Evolutionary conservation across 768 basidiomycete species (phyloP).

Genomic region (Hypholoma fasciculare): DNA sequence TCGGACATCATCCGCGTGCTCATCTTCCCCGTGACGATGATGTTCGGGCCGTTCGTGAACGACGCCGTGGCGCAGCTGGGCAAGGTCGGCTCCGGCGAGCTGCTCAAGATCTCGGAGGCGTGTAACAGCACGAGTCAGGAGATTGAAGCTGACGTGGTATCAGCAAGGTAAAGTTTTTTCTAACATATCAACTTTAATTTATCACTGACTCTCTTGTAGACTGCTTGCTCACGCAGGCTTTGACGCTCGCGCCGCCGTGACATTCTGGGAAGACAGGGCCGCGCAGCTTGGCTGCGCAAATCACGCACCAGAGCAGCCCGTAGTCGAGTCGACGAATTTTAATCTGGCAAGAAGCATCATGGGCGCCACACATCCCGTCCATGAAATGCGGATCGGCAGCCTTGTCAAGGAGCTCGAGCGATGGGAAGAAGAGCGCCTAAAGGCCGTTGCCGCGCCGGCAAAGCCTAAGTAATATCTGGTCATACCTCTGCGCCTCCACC

Average conservation of each 20-base stretch:
- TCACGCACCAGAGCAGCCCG: constrained; percentile 6
- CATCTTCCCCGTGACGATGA: constrained; percentile 86
- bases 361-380: constrained; percentile 68
- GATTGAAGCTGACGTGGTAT: constrained; percentile 90
- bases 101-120: constrained; percentile 67
- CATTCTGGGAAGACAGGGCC: constrained; percentile 76
- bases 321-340: constrained; percentile 16
- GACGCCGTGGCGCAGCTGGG: constrained; percentile 87
- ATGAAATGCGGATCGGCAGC: constrained; percentile 58
- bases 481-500: background rate
- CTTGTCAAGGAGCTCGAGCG: constrained; percentile 67
- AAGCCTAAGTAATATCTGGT: background rate
- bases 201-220: constrained; percentile 36
- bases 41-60: constrained; percentile 94
- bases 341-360: constrained; percentile 45
- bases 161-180: constrained; percentile 60
- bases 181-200: background rate
- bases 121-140: constrained; percentile 86
- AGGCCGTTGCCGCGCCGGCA: constrained; percentile 15
- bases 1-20: constrained; percentile 77
- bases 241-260: constrained; percentile 79
- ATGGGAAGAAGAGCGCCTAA: constrained; percentile 62
- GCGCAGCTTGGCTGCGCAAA: constrained; percentile 43
- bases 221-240: constrained; percentile 92
- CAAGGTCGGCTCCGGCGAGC: constrained; percentile 73